phyloP scores from a whole-genome alignment of 164 flowering plant species.

The Tetrastigma voinierianum region DNA sequence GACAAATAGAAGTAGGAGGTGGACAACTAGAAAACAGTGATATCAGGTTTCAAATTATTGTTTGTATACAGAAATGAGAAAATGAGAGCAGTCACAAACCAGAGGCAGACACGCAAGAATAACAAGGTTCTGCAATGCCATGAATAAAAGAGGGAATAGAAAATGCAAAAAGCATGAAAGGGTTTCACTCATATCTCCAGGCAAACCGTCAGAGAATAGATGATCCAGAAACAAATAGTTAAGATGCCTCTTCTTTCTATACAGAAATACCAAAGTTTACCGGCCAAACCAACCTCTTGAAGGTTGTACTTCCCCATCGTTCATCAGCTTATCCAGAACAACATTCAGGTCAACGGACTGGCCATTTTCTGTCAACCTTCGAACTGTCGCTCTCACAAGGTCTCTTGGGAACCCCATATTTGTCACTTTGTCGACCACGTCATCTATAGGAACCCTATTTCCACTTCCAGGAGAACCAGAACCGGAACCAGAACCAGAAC shows the following conservation, averaged over 20 bases:
- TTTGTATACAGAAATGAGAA: slow-evolving; percentile 13
- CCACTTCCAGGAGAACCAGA: slow-evolving; percentile 56
- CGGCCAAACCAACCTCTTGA: slow-evolving; percentile 80
- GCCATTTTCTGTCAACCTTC: slow-evolving; percentile 83
- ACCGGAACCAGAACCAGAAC: slow-evolving; percentile 38
- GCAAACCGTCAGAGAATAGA: not conserved
- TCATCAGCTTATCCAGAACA: slow-evolving; percentile 94
- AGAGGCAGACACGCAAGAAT: not conserved
- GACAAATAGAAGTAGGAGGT: too few species aligned
- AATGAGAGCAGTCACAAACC: not conserved
- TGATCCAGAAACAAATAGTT: slow-evolving; percentile 9
- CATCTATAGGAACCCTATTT: slow-evolving; percentile 85
- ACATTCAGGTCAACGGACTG: slow-evolving; percentile 90
- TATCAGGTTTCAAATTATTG: slow-evolving; percentile 5
- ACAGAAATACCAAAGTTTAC: slow-evolving; percentile 23
- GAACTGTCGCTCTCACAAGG: slow-evolving; percentile 74
- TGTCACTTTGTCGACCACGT: slow-evolving; percentile 81
- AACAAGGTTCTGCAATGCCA: not conserved
- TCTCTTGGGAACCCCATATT: slow-evolving; percentile 95
- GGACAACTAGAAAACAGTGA: not conserved
- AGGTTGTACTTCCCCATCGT: slow-evolving; percentile 62
- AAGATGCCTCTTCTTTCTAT: slow-evolving; percentile 18
- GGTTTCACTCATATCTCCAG: not conserved
- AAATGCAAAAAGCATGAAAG: not conserved
- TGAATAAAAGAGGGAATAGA: not conserved